phyloP scores from a whole-genome alignment of 108 stramenopile species.

The Cylindrotheca fusiformis region DNA sequence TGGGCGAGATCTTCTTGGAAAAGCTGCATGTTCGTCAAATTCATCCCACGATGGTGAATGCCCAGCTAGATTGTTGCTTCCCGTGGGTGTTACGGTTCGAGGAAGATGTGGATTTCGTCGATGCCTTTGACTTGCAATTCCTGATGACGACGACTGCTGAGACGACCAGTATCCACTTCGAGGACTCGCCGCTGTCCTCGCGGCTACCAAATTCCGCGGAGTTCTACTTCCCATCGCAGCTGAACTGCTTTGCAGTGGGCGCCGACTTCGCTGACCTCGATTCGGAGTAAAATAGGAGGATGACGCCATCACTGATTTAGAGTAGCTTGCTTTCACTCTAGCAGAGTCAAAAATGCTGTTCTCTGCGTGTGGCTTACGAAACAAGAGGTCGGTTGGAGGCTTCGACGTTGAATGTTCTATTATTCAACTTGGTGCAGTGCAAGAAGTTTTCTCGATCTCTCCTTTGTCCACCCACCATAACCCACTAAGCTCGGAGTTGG shows the following conservation, averaged over 20 bases:
- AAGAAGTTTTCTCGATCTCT: too few species aligned
- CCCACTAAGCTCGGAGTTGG: too few species aligned
- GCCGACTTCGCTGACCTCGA: background rate
- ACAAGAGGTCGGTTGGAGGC: too few species aligned
- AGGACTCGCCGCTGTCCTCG: background rate
- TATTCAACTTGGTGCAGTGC: too few species aligned
- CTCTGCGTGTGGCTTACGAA: too few species aligned
- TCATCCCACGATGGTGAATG: slow-evolving; percentile 35
- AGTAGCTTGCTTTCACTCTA: too few species aligned
- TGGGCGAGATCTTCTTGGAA: background rate
- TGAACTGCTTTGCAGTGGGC: background rate
- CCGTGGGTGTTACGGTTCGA: slow-evolving; percentile 9
- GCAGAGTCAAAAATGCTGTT: too few species aligned
- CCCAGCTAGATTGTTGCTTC: background rate
- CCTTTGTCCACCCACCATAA: too few species aligned
- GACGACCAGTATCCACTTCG: background rate
- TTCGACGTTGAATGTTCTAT: too few species aligned
- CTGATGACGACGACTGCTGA: background rate
- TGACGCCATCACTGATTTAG: background rate
- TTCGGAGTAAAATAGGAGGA: background rate
- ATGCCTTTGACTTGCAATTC: background rate
- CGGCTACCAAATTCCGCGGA: background rate
- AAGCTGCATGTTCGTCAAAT: slow-evolving; percentile 11
- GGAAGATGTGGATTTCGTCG: slow-evolving; percentile 6
- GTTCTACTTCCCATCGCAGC: background rate